phyloP scores from a whole-genome alignment of 805 yeast genomes.

The Cyberlindnera maclurae region DNA sequence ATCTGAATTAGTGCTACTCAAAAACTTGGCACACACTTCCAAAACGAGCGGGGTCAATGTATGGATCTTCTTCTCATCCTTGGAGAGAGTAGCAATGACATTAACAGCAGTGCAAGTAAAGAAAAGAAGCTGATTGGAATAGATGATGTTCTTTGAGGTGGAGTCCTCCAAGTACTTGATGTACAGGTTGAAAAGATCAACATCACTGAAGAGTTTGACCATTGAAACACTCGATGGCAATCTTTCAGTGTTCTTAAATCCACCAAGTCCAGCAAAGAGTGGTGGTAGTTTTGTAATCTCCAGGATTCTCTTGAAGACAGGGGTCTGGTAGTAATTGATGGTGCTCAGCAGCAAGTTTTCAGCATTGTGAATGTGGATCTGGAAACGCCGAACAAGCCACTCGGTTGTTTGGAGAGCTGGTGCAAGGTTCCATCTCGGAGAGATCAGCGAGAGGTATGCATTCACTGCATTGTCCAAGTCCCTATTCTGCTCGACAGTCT shows the following conservation, averaged over 20 bases:
- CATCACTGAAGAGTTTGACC: slow-evolving; percentile 66
- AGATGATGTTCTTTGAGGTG: slow-evolving; percentile 48
- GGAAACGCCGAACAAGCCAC: slow-evolving; percentile 91
- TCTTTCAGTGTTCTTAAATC: slow-evolving; percentile 56
- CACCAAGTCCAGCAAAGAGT: slow-evolving; percentile 62
- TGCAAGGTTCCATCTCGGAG: slow-evolving; percentile 69
- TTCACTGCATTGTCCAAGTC: slow-evolving; percentile 69
- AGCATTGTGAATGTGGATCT: slow-evolving; percentile 72
- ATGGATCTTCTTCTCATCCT: slow-evolving; percentile 36
- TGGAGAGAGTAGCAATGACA: slow-evolving; percentile 51
- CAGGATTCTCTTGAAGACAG: slow-evolving; percentile 68
- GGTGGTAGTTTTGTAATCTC: slow-evolving; percentile 75
- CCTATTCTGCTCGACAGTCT: slow-evolving; percentile 68
- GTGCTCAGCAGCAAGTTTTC: slow-evolving; percentile 66
- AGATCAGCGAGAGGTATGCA: slow-evolving; percentile 63
- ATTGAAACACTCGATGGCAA: slow-evolving; percentile 63
- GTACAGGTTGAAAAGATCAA: slow-evolving; percentile 60
- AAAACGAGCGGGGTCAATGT: slow-evolving; percentile 49
- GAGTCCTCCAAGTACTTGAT: slow-evolving; percentile 40
- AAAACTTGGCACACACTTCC: slow-evolving; percentile 49
- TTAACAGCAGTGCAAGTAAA: slow-evolving; percentile 67
- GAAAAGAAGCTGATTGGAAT: slow-evolving; percentile 68
- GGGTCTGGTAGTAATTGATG: slow-evolving; percentile 72
- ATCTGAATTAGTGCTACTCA: slow-evolving; percentile 44
- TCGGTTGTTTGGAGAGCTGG: slow-evolving; percentile 81